Percentiles rank a stretch among this genome's conserved stretches.
These are phyloP conservation scores for Coniochaeta hoffmannii DNA, from an alignment of 2,329 filamentous ascomycete species.

Conservation along the genomic window DNA sequence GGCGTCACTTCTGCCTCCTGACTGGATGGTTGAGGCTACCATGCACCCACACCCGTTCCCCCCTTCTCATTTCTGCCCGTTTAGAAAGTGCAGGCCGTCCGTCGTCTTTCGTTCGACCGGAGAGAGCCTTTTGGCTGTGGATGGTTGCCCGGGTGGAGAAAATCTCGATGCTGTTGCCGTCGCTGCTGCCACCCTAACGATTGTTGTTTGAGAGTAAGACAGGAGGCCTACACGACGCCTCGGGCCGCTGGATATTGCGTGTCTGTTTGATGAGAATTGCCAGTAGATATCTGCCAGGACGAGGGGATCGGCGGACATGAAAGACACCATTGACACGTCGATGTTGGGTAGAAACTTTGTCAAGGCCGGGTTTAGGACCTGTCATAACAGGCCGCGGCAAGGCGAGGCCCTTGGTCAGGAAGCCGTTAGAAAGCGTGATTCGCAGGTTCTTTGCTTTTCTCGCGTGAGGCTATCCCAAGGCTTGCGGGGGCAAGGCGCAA, in stretches of 20 bases:
- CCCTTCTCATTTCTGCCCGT: neutral
- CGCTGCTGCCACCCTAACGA: neutral
- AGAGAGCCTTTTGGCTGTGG: no score
- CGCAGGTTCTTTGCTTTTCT: no score
- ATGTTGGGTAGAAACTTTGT: neutral
- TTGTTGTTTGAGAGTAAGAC: neutral
- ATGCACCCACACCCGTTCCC: neutral
- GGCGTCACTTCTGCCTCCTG: neutral
- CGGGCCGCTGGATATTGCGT: neutral
- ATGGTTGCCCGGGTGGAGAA: neutral
- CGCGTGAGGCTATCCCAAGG: neutral
- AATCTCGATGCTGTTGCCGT: neutral
- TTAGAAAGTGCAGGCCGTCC: no score
- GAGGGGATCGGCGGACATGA: neutral
- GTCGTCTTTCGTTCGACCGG: no score
- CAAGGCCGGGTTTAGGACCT: neutral
- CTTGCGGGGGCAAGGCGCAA: no score
- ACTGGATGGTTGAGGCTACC: neutral
- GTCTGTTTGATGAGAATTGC: neutral
- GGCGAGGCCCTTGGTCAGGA: neutral
- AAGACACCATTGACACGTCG: neutral
- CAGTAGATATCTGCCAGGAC: neutral
- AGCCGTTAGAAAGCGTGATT: neutral
- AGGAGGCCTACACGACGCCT: neutral
- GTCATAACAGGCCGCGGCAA: neutral